Evolutionary conservation across 1,139 yeast genomes (phyloP).

Genomic region (Yamadazyma sp.): DNA sequence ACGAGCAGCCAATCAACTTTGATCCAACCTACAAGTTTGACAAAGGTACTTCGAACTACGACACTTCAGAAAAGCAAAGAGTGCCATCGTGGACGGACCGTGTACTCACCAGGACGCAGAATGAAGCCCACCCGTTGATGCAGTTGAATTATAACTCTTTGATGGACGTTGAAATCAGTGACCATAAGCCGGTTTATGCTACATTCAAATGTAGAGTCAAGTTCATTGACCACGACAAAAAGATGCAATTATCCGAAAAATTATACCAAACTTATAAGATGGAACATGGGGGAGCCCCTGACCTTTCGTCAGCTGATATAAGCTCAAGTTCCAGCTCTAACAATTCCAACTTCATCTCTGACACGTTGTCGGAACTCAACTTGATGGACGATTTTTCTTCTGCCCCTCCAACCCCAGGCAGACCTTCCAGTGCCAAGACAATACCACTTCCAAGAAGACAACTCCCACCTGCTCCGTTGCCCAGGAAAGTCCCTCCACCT

Average conservation of each 20-base stretch:
- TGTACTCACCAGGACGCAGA: conserved; percentile 50
- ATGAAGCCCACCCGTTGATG: conserved; percentile 48
- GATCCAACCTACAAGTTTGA: conserved; percentile 94
- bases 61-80: conserved; percentile 87
- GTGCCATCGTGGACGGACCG: conserved; percentile 98
- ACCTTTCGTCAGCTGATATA: conserved; percentile 5
- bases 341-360: conserved; percentile 22
- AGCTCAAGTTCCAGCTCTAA: conserved; percentile 14
- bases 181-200: conserved; percentile 90
- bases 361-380: conserved; percentile 39
- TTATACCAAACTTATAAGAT: conserved; percentile 33
- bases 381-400: conserved; percentile 30
- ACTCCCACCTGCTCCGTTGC: conserved; percentile 20
- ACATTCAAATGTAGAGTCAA: conserved; percentile 65
- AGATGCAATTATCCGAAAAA: conserved; percentile 27
- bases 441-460: conserved; percentile 31
- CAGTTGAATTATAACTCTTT: conserved; percentile 63
- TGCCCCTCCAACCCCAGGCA: conserved; percentile 24
- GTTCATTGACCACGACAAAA: conserved; percentile 51
- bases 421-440: conserved; percentile 13
- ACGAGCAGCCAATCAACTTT: conserved; percentile 76
- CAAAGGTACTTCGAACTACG: conserved; percentile 80
- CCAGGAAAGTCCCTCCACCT: conserved; percentile 42
- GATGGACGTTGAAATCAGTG: conserved; percentile 64
- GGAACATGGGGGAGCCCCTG: conserved; percentile 24